Evolutionary conservation across 2,329 filamentous ascomycete genomes (phyloP).

Genomic region (Talaromyces sp.): DNA sequence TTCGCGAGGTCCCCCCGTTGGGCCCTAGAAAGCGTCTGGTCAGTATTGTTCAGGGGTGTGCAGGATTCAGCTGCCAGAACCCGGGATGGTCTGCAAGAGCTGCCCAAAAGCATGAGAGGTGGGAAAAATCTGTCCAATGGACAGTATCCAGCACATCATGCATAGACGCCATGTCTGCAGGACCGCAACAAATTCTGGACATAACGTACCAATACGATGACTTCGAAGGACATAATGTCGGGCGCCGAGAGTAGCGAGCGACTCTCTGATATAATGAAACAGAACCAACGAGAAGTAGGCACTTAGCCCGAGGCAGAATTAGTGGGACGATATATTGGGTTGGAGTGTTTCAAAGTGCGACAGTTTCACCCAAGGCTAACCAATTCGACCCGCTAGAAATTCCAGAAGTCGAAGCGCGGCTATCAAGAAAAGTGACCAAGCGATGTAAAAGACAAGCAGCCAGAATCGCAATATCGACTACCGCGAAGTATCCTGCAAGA

Average conservation of each 20-base stretch:
- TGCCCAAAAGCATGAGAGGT: background rate
- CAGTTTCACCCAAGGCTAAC: conserved; percentile 6
- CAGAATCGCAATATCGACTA: conserved; percentile 7
- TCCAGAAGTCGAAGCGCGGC: background rate
- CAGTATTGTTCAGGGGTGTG: conserved; percentile 1
- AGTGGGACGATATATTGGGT: background rate
- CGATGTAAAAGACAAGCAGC: background rate
- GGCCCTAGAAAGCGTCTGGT: conserved; percentile 63
- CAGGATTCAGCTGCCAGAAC: conserved; percentile 19
- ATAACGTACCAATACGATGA: conserved; percentile 71
- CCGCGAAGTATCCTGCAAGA: background rate
- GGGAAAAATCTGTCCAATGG: background rate
- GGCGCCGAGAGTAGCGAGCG: too few species aligned
- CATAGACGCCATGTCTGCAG: conserved; percentile 9
- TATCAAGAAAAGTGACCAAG: background rate
- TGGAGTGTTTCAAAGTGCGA: background rate
- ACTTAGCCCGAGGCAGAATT: background rate
- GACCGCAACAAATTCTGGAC: conserved; percentile 7
- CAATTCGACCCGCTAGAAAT: background rate
- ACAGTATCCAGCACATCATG: background rate
- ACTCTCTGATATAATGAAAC: too few species aligned
- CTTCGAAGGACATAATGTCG: conserved; percentile 62
- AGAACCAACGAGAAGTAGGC: background rate
- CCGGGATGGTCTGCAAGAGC: conserved; percentile 12
- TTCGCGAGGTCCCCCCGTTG: conserved; percentile 86